Base-by-base conservation (phyloP, 371 early-diverging fungal genomes). In the Basidiobolus meristosporus region DNA sequence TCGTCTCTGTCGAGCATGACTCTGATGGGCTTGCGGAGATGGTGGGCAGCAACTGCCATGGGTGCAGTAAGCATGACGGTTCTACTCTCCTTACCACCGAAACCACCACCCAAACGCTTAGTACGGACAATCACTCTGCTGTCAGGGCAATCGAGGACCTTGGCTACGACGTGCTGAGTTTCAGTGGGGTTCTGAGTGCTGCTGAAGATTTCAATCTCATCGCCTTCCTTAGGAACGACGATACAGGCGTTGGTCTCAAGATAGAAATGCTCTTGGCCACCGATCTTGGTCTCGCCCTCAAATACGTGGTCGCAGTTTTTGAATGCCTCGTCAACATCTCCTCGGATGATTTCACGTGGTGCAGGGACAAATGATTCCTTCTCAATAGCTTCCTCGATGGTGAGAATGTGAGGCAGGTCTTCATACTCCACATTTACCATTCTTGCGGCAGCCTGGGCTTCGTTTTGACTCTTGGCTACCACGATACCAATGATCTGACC, bases 1-100 rank as follows among this genome's bases (percentile, higher is more conserved):
- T 71, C 77, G 56, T 81, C 79, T 36, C 85, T 69, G 31, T 77
- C 70, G 43, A 79, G 57, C 62, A 74, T 61, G 44, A 64, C 64
- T 3, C 85, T 62, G 45, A 81, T 73, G 7, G 82, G 74, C 7
- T 46, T 47, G 18, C 54, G 44, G 1, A 56, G 48, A 31, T 72
- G 67, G 39, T 66, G 55, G 3, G 82, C 70, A 4, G 82, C 72
- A n/a, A 82, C 59, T 4, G 77, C 68, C 40, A 68, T 48, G 6
- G 59, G 63, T 18, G 62, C 59, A 2, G 62, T 40, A 21, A 79
- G 42, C 15, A 61, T 59, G 9, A 60, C 56, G 0, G 71, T 61
- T n/a, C 81, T 60, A 31, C 71, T 62, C 45, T 84, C 82, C 48
- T 84, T 84, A 39, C 79, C 81, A 33, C 85, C 82, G 45, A 84